phyloP scores from a whole-genome alignment of 2,329 filamentous ascomycete species.

The Eutypa lata region DNA sequence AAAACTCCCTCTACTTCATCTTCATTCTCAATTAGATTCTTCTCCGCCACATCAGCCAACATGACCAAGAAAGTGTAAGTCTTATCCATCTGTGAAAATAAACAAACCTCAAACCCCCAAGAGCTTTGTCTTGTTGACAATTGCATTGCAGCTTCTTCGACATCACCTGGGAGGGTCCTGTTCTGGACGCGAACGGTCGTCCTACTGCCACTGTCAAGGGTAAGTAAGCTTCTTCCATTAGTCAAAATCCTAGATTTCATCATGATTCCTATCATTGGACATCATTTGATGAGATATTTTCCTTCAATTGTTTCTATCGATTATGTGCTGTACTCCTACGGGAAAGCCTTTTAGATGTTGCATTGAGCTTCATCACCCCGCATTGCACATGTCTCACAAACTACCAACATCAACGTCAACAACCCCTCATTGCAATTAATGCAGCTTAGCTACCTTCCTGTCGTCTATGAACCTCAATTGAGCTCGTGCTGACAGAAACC shows the following conservation, averaged over 20 bases:
- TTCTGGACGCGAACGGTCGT: constrained; percentile 58
- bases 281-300: neutral
- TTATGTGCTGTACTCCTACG: neutral
- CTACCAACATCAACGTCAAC: neutral
- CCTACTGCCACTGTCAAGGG: constrained; percentile 55
- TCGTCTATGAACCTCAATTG: neutral
- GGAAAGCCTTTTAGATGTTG: neutral
- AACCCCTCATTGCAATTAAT: neutral
- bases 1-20: constrained; percentile 35
- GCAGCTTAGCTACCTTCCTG: constrained; percentile 10
- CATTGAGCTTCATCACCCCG: neutral
- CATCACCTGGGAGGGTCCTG: constrained; percentile 68
- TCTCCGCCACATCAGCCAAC: constrained; percentile 61
- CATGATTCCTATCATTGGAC: neutral
- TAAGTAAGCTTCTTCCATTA: constrained; percentile 40
- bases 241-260: constrained; percentile 6
- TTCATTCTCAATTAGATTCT: constrained; percentile 38
- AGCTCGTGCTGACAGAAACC: neutral
- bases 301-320: neutral
- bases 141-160: constrained; percentile 62
- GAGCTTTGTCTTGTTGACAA: constrained; percentile 3
- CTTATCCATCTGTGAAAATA: neutral
- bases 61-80: constrained; percentile 74
- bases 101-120: too few relatives aligned
- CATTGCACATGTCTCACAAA: neutral